A percentile compares a stretch with the other conserved stretches of the same genome.
Conservation (phyloP, 2,329 filamentous ascomycete genomes). For the Botryosphaeria agaves region DNA sequence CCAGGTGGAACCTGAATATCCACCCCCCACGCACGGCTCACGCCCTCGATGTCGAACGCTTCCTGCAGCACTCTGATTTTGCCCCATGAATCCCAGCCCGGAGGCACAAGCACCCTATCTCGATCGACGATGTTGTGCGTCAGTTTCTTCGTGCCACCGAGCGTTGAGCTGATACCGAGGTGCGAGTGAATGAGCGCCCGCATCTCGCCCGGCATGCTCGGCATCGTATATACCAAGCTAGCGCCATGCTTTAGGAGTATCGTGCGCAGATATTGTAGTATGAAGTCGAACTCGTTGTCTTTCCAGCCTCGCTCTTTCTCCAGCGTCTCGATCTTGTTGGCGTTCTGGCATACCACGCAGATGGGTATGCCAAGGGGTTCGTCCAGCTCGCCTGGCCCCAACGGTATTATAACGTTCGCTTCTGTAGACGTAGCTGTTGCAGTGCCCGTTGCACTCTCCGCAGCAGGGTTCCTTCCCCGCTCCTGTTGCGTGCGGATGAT, state of each 20-base stretch:
- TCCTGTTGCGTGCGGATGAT: constrained; percentile 68
- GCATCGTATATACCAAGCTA: constrained; percentile 30
- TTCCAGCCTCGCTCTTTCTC: constrained; percentile 88
- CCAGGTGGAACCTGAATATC: too few species aligned
- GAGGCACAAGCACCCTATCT: constrained; percentile 84
- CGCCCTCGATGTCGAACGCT: constrained; percentile 76
- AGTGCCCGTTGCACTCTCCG: constrained; percentile 26
- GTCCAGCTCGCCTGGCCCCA: constrained; percentile 86
- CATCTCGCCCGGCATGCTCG: constrained; percentile 11
- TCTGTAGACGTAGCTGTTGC: constrained; percentile 3
- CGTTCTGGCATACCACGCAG: constrained; percentile 92
- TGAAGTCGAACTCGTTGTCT: constrained; percentile 91
- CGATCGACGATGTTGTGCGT: constrained; percentile 72
- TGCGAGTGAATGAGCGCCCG: constrained; percentile 78
- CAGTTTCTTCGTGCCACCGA: constrained; percentile 17
- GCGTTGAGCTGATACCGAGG: constrained; percentile 46
- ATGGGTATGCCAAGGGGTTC: constrained; percentile 74
- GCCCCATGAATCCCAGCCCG: constrained; percentile 97
- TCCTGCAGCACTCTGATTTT: constrained; percentile 80
- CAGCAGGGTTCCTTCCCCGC: constrained; percentile 47
- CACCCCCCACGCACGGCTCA: constrained; percentile 71
- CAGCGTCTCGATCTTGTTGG: constrained; percentile 76
- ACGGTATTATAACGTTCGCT: constrained; percentile 52
- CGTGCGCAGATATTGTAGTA: constrained; percentile 83
- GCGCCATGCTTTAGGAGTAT: constrained; percentile 63